These are phyloP conservation scores for Maudiozyma bulderi DNA, from an alignment of 805 yeast species.

Conservation along the genomic window DNA sequence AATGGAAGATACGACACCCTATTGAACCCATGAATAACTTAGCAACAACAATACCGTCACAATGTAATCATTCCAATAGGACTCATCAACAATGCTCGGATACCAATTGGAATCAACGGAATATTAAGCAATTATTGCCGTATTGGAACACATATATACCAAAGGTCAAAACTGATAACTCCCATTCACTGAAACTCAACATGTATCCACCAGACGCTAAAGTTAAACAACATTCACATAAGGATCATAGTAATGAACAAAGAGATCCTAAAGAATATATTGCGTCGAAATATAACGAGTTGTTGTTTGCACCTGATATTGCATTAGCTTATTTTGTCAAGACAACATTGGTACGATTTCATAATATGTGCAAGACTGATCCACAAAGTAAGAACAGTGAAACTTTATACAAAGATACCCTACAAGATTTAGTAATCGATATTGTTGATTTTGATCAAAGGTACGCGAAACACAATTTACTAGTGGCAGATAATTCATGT, in stretches of 20 bases:
- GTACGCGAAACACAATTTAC: conserved; percentile 17
- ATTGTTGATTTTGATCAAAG: conserved; percentile 36
- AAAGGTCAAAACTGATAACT: neutral
- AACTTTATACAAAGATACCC: conserved; percentile 12
- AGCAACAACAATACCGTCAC: neutral
- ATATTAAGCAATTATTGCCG: neutral
- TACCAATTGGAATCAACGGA: neutral
- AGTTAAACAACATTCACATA: neutral
- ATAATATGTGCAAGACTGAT: conserved; percentile 31
- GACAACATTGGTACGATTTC: conserved; percentile 40
- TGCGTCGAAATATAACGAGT: conserved; percentile 29
- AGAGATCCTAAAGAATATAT: conserved; percentile 18
- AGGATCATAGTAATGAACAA: neutral
- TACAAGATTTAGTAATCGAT: conserved; percentile 29
- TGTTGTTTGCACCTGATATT: conserved; percentile 28
- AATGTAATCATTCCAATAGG: neutral
- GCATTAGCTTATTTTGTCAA: conserved; percentile 37
- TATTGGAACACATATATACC: neutral
- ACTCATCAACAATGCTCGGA: neutral
- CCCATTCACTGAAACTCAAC: neutral
- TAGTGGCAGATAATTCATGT: neutral
- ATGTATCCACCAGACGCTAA: conserved; percentile 7
- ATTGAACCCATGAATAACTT: conserved; percentile 5
- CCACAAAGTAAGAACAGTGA: conserved; percentile 8
- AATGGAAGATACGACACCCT: conserved; percentile 2